These are phyloP conservation scores for Silene noctiflora DNA, from an alignment of 179 eudicot species.

Conservation along the genomic window DNA sequence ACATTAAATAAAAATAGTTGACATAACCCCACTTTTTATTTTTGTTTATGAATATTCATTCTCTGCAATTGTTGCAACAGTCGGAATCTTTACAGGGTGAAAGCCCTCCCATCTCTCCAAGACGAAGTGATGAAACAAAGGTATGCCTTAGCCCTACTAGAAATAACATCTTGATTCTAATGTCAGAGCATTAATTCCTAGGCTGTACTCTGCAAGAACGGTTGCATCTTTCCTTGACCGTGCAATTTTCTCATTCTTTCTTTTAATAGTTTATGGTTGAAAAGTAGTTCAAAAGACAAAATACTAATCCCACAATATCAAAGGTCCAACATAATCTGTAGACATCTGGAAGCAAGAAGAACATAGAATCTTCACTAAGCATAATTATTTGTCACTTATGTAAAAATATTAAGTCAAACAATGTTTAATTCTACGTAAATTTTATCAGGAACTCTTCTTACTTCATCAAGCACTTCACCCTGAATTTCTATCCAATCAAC, in stretches of 20 bases:
- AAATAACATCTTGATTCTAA: background rate
- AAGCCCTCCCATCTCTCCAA: conserved; percentile 65
- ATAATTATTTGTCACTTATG: background rate
- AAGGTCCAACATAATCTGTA: background rate
- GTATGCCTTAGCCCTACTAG: conserved; percentile 29
- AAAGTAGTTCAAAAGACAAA: no score
- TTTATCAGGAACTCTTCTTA: conserved; percentile 58
- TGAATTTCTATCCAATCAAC: conserved; percentile 60
- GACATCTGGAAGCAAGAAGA: background rate
- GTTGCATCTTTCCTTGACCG: no score
- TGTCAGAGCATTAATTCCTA: background rate
- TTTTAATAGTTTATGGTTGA: no score
- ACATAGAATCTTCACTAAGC: background rate
- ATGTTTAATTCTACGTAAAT: conserved; percentile 9
- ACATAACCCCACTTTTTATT: background rate
- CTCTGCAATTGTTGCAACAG: conserved; percentile 35
- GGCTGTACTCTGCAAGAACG: background rate
- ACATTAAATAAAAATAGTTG: background rate
- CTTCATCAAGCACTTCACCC: conserved; percentile 78
- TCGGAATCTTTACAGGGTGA: conserved; percentile 33
- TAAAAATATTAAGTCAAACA: background rate
- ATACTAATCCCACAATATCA: background rate
- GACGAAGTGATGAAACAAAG: conserved; percentile 71
- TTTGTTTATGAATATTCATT: background rate
- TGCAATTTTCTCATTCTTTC: no score